These are phyloP conservation scores for Schizophyllum commune DNA, from an alignment of 1,284 basidiomycete species.

Conservation along the genomic window DNA sequence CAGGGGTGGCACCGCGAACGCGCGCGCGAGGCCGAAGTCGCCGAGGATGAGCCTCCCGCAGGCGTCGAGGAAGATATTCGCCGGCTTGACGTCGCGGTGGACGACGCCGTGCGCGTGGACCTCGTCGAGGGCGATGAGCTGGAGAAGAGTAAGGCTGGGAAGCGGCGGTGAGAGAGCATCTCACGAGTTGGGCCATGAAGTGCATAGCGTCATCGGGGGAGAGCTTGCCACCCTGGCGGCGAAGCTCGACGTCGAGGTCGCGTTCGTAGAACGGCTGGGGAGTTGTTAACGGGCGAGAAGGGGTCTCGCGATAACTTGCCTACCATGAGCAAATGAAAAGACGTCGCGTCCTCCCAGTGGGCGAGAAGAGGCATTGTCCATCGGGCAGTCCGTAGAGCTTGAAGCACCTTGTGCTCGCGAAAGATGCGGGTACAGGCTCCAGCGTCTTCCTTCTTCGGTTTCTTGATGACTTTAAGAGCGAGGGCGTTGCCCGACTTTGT, in stretches of 20 bases:
- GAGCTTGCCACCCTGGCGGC: not conserved
- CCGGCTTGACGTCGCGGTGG: constrained; percentile 18
- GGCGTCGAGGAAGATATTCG: constrained; percentile 14
- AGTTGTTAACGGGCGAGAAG: not conserved
- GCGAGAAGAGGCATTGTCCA: not conserved
- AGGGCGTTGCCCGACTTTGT: not conserved
- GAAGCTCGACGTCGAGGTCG: not conserved
- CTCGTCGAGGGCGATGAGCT: constrained; percentile 1
- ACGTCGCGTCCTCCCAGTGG: not conserved
- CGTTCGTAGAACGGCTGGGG: not conserved
- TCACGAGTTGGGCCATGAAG: constrained; percentile 1
- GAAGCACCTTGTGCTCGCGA: not conserved
- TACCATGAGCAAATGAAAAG: not conserved
- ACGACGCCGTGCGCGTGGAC: constrained; percentile 13
- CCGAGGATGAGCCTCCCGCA: constrained; percentile 15
- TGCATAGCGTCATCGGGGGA: not conserved
- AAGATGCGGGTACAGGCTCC: not conserved
- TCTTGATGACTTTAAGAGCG: not conserved
- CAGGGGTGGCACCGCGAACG: not conserved
- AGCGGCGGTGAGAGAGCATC: not conserved
- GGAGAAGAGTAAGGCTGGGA: not conserved
- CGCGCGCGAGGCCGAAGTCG: constrained; percentile 15
- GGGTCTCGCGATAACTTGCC: not conserved
- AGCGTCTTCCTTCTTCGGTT: not conserved
- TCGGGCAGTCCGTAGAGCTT: not conserved